Evolutionary conservation across 306 rosid species (phyloP).

Genomic region (Trifolium pratense): DNA sequence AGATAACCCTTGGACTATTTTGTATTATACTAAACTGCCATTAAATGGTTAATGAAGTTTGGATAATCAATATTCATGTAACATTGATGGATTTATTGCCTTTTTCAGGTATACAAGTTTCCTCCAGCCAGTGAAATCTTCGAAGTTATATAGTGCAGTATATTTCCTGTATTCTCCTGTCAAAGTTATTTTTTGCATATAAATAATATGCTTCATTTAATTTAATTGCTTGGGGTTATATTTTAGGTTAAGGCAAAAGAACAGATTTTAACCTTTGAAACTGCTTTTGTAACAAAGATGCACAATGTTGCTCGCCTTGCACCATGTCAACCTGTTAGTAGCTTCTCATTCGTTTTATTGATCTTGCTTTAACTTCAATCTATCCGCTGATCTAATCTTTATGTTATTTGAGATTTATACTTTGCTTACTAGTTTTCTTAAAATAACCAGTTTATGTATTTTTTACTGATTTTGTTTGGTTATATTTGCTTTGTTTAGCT

Average conservation of each 20-base stretch:
- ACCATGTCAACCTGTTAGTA: conserved; percentile 18
- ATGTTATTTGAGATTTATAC: neutral
- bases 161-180: neutral
- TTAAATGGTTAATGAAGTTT: neutral
- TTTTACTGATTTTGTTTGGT: neutral
- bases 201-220: neutral
- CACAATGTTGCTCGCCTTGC: conserved; percentile 18
- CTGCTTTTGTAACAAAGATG: neutral
- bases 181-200: neutral
- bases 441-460: neutral
- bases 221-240: conserved; percentile 1
- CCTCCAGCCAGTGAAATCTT: conserved; percentile 7
- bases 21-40: neutral
- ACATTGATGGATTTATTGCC: neutral
- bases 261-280: neutral
- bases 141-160: neutral
- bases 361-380: conserved; percentile 2
- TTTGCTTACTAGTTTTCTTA: neutral
- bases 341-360: conserved; percentile 6
- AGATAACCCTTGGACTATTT: neutral
- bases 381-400: conserved; percentile 4
- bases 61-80: neutral
- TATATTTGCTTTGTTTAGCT: conserved; percentile 7
- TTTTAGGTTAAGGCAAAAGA: neutral
- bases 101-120: conserved; percentile 22